Conservation (phyloP, 305 asterid genomes). For the Caryopteris hybrid region DNA sequence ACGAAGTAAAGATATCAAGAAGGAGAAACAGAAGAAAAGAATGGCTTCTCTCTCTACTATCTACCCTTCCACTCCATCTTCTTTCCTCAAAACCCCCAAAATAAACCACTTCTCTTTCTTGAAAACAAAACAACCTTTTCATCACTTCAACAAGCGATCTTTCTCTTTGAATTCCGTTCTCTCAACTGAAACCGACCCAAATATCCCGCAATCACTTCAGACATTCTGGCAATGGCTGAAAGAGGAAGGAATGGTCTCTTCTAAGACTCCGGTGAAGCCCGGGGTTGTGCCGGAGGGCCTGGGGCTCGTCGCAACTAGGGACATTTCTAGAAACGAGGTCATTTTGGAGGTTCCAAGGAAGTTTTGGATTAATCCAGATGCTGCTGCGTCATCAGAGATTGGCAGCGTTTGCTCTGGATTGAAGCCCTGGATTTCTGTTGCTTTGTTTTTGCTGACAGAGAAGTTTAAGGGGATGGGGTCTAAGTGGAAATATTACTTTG, state of each 20-base stretch:
- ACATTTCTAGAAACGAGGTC: slow-evolving; percentile 59
- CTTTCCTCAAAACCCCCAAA: slow-evolving; percentile 23
- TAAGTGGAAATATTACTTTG: slow-evolving; percentile 66
- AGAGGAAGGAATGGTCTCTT: slow-evolving; percentile 76
- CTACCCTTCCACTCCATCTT: slow-evolving; percentile 30
- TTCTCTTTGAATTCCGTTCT: slow-evolving; percentile 32
- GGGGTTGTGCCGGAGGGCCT: slow-evolving; percentile 86
- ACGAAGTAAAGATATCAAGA: too few species aligned
- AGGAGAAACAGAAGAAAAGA: too few species aligned
- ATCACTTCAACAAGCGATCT: slow-evolving; percentile 31
- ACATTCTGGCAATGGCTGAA: slow-evolving; percentile 90
- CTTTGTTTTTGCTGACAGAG: slow-evolving; percentile 72
- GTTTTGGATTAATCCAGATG: slow-evolving; percentile 78
- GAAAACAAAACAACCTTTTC: slow-evolving; percentile 27
- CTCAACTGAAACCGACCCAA: slow-evolving; percentile 40
- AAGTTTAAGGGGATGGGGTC: slow-evolving; percentile 62
- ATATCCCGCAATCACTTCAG: slow-evolving; percentile 51
- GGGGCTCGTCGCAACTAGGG: slow-evolving; percentile 76
- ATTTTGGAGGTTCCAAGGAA: slow-evolving; percentile 87
- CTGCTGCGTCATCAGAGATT: slow-evolving; percentile 67
- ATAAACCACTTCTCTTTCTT: slow-evolving; percentile 17
- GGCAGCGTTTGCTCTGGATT: slow-evolving; percentile 68
- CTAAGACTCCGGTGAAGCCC: slow-evolving; percentile 81
- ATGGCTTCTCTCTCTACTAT: slow-evolving; percentile 51
- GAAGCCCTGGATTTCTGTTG: slow-evolving; percentile 87